Base-by-base conservation (phyloP, 331 rosid genomes). In the Quercus tomentella region DNA sequence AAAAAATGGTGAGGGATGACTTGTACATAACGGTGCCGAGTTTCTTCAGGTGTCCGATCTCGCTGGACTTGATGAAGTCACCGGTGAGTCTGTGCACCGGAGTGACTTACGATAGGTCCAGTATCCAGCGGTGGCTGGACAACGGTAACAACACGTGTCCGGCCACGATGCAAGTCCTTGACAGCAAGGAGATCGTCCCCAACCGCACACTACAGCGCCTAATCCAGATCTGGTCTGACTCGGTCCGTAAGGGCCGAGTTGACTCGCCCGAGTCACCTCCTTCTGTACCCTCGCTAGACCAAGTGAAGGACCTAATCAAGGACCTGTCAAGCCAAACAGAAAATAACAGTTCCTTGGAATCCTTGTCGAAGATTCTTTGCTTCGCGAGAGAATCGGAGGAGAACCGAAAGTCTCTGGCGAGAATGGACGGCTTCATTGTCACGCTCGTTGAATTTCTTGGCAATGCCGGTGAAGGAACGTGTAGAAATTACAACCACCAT, bases 81-180 rank as follows among this genome's bases (percentile, higher is more conserved):
- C 99, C 99, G 7, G 99, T 95, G 14, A 93, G 98, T 62, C 89
- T 95, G 56, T 90, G 91, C 81, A 95, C 99, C 82, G 99, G 99
- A 3, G 97, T 92, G 0, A 95, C 99, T 56, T 95, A 95, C 85
- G 99, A 95, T 86, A 97, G 99, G 45, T 81, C 97, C 80, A 88
- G 96, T 82, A 93, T 95, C 88, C 96, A 95, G 41, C 96, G 91
- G 70, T 95, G 99, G 99, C 94, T 95, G 15, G 98, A 95, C 84
- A 83, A 86, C 87, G 99, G 98, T 52, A 87, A 95, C 90, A 90
- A 90, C 82, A 95, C 98, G 21, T 95, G 99, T 28, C 99, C 99
- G 16, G 96, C 98, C 69, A 95, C 99, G 85, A 95, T 93, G 99
- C 99, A 95, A 76, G 72, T 95, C 22, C 95, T 95, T 22, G 90